Evolutionary conservation across 1,139 yeast species (phyloP).

Genomic region (Saccharomycopsis crataegensis): DNA sequence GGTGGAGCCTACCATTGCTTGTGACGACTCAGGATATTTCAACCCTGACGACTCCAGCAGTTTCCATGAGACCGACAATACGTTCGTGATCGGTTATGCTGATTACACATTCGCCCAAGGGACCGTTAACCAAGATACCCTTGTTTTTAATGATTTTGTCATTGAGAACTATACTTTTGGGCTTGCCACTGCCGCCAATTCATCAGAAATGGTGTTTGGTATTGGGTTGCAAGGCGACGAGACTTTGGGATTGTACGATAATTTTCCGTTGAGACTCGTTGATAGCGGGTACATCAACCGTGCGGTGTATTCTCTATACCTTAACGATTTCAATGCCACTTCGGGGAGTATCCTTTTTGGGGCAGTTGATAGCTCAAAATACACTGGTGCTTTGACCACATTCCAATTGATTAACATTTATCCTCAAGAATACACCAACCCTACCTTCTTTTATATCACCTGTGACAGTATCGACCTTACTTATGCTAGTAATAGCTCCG

Average conservation of each 20-base stretch:
- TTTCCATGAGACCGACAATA: constrained; percentile 37
- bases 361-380: constrained; percentile 48
- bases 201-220: constrained; percentile 53
- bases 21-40: constrained; percentile 42
- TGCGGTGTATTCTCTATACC: constrained; percentile 46
- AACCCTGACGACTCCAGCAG: constrained; percentile 36
- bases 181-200: constrained; percentile 45
- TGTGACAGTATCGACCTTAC: neutral
- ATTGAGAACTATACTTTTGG: constrained; percentile 48
- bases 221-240: constrained; percentile 51
- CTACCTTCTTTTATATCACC: neutral
- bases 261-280: constrained; percentile 51
- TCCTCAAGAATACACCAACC: neutral
- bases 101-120: constrained; percentile 59
- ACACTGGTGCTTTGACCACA: constrained; percentile 38
- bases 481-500: neutral
- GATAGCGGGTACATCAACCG: constrained; percentile 43
- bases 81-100: constrained; percentile 49
- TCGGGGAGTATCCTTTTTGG: constrained; percentile 48
- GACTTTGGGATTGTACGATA: constrained; percentile 34
- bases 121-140: constrained; percentile 52
- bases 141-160: constrained; percentile 36
- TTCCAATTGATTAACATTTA: constrained; percentile 36
- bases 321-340: constrained; percentile 33
- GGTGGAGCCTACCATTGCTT: constrained; percentile 24